Conservation (phyloP, 2,329 filamentous ascomycete genomes). For the Penicillium palitans region DNA sequence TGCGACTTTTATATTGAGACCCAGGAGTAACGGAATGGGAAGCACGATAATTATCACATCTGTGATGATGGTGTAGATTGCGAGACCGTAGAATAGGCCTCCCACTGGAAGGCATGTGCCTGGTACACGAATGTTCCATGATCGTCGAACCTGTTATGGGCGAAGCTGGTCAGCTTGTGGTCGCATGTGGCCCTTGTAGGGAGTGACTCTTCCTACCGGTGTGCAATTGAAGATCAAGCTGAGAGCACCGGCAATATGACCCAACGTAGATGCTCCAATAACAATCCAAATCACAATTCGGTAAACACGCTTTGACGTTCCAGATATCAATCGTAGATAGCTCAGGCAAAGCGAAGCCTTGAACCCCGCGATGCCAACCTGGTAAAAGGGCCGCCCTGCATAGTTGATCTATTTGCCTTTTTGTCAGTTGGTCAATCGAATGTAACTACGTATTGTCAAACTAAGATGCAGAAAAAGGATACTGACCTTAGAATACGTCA, state of each 20-base stretch:
- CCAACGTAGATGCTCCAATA: constrained; percentile 47
- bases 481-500: constrained; percentile 46
- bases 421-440: background rate
- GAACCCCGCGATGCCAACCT: constrained; percentile 58
- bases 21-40: constrained; percentile 53
- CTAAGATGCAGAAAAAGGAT: background rate
- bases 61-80: constrained; percentile 53
- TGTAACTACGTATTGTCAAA: background rate
- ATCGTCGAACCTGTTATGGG: constrained; percentile 35
- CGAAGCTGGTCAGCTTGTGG: background rate
- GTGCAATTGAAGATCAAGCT: constrained; percentile 54
- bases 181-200: background rate
- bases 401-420: constrained; percentile 47
- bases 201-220: constrained; percentile 39
- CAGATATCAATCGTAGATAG: constrained; percentile 53
- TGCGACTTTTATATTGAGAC: constrained; percentile 49
- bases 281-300: constrained; percentile 48
- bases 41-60: constrained; percentile 54
- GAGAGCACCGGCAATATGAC: constrained; percentile 52
- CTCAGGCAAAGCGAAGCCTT: constrained; percentile 57
- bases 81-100: constrained; percentile 54
- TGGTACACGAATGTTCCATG: constrained; percentile 46
- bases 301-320: constrained; percentile 50
- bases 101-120: constrained; percentile 51
- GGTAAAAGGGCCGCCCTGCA: constrained; percentile 56